phyloP scores from a whole-genome alignment of 345 rosid genomes.

The Sonneratia caseolaris region DNA sequence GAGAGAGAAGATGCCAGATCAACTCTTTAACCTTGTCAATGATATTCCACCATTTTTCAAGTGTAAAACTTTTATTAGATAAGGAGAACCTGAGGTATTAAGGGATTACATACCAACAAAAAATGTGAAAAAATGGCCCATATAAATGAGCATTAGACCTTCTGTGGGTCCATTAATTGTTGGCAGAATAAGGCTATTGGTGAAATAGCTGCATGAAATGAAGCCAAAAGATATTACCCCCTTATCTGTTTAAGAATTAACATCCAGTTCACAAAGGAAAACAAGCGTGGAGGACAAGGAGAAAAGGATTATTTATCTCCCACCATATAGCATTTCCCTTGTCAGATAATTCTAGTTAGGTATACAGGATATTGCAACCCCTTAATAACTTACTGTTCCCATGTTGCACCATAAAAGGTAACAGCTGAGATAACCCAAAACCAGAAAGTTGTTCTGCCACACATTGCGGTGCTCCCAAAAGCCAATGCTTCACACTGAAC shows the following conservation, averaged over 20 bases:
- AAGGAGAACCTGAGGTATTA: neutral
- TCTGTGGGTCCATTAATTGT: conserved; percentile 95
- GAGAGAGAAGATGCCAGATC: neutral
- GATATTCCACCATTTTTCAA: neutral
- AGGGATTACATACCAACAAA: conserved; percentile 53
- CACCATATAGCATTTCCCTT: neutral
- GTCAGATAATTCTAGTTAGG: neutral
- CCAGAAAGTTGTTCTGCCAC: conserved; percentile 82
- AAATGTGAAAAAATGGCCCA: conserved; percentile 65
- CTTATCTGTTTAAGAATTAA: neutral
- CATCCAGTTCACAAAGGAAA: neutral
- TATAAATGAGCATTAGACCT: conserved; percentile 82
- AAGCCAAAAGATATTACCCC: neutral
- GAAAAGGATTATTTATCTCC: neutral
- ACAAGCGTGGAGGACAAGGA: neutral
- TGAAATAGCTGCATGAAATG: conserved; percentile 57
- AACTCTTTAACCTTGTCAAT: too few species aligned
- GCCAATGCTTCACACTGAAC: conserved; percentile 78
- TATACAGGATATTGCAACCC: conserved; percentile 3
- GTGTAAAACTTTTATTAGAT: neutral
- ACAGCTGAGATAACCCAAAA: conserved; percentile 93
- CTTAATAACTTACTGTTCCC: conserved; percentile 70
- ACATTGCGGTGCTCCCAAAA: conserved; percentile 89
- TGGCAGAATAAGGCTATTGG: conserved; percentile 86
- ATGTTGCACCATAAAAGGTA: conserved; percentile 89